Evolutionary conservation across 2,329 filamentous ascomycete species (phyloP).

Genomic region (Alternaria infectoria): DNA sequence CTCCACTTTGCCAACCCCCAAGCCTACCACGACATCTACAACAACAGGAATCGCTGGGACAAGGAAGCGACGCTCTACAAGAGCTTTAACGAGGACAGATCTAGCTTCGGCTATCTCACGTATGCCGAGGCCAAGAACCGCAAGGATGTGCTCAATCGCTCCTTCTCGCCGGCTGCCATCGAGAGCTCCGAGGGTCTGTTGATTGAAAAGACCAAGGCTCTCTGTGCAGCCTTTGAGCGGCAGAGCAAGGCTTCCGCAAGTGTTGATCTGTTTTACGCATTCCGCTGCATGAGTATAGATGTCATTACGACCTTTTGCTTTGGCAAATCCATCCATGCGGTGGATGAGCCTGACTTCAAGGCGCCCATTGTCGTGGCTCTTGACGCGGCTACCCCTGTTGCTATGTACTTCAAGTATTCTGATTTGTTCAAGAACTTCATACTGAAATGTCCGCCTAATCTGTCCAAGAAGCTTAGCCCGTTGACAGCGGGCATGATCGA

Average conservation of each 20-base stretch:
- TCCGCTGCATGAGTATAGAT: slow-evolving; percentile 30
- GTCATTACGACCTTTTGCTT: slow-evolving; percentile 50
- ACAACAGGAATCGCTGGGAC: slow-evolving; percentile 50
- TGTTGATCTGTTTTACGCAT: slow-evolving; percentile 34
- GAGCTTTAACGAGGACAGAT: slow-evolving; percentile 51
- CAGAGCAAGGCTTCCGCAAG: slow-evolving; percentile 26
- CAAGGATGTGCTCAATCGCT: slow-evolving; percentile 51
- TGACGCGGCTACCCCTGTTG: slow-evolving; percentile 45
- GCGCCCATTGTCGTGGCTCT: slow-evolving; percentile 53
- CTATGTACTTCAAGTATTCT: slow-evolving; percentile 52
- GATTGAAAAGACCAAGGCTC: slow-evolving; percentile 44
- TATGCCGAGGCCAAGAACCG: slow-evolving; percentile 50
- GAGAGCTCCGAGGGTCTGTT: slow-evolving; percentile 46
- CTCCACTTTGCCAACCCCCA: slow-evolving; percentile 53
- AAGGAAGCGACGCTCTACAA: slow-evolving; percentile 51
- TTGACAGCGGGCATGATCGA: slow-evolving; percentile 48
- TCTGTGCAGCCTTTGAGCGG: slow-evolving; percentile 38
- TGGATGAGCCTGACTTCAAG: slow-evolving; percentile 49
- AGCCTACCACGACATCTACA: slow-evolving; percentile 55
- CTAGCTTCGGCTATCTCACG: slow-evolving; percentile 52
- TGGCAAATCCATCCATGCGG: slow-evolving; percentile 48
- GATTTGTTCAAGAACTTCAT: slow-evolving; percentile 46
- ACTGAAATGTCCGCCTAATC: slow-evolving; percentile 44
- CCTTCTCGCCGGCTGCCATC: slow-evolving; percentile 52
- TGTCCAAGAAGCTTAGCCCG: slow-evolving; percentile 47